phyloP scores from a whole-genome alignment of 441 rosid species.

The Jatropha multifida region DNA sequence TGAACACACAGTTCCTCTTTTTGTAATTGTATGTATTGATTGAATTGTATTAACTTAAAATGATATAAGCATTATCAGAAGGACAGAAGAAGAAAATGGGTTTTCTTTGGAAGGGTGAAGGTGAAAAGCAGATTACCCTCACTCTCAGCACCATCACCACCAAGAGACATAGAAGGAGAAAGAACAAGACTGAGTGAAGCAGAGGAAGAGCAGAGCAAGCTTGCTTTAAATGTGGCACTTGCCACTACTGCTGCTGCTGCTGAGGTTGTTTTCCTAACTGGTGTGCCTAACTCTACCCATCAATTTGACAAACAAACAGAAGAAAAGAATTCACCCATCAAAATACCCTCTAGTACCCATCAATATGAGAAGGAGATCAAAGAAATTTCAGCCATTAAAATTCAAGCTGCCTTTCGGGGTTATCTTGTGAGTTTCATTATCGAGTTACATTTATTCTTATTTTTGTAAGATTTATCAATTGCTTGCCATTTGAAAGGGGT shows the following conservation, averaged over 20 bases:
- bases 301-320: constrained; percentile 30
- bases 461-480: not conserved
- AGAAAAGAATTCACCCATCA: constrained; percentile 17
- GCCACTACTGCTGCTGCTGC: constrained; percentile 59
- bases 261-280: constrained; percentile 49
- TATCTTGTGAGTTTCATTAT: constrained; percentile 58
- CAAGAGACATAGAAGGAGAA: constrained; percentile 25
- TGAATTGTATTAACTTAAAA: not conserved
- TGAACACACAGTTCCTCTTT: not conserved
- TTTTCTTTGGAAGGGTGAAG: constrained; percentile 59
- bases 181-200: constrained; percentile 24
- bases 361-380: constrained; percentile 29
- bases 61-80: constrained; percentile 33
- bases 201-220: constrained; percentile 45
- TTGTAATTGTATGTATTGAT: not conserved
- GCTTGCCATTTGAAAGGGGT: not conserved
- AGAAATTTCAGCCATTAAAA: constrained; percentile 50
- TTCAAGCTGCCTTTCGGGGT: constrained; percentile 73
- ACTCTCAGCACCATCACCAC: constrained; percentile 49
- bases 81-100: constrained; percentile 70
- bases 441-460: not conserved
- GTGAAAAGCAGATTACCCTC: constrained; percentile 48
- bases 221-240: constrained; percentile 45
- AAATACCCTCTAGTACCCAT: constrained; percentile 27
- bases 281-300: constrained; percentile 30